These are phyloP conservation scores for Deakozyma indianensis DNA, from an alignment of 805 yeast species.

Conservation along the genomic window DNA sequence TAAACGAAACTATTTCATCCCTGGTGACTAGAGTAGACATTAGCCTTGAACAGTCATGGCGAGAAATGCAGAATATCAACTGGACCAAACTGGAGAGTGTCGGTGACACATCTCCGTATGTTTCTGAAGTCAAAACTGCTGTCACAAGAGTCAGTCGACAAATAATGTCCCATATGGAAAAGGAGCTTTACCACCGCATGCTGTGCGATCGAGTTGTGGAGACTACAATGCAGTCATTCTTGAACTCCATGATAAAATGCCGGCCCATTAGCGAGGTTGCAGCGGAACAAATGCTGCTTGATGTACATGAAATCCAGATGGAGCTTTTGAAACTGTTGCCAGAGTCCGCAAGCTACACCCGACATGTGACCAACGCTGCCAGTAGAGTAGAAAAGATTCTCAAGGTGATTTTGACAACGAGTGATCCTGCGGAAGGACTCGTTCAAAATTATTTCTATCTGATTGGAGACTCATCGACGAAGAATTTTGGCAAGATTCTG, in stretches of 20 bases:
- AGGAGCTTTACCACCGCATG: constrained; percentile 58
- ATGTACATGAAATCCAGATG: constrained; percentile 48
- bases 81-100: constrained; percentile 57
- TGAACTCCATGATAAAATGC: constrained; percentile 41
- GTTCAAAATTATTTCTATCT: constrained; percentile 51
- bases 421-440: constrained; percentile 49
- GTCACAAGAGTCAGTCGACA: constrained; percentile 31
- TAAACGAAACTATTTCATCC: constrained; percentile 41
- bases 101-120: constrained; percentile 59
- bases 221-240: constrained; percentile 37
- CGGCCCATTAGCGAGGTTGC: constrained; percentile 55
- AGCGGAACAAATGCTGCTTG: constrained; percentile 73
- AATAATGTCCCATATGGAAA: constrained; percentile 28
- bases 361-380: constrained; percentile 30
- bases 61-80: constrained; percentile 64
- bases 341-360: constrained; percentile 18
- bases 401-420: constrained; percentile 49
- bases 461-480: constrained; percentile 47
- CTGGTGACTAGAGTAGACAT: constrained; percentile 43
- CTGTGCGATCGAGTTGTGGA: constrained; percentile 70
- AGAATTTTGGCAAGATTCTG: constrained; percentile 52
- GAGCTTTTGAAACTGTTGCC: constrained; percentile 25
- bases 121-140: constrained; percentile 38
- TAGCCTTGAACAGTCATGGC: constrained; percentile 61
- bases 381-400: constrained; percentile 46